These are phyloP conservation scores for Gamsiella multidivaricata DNA, from an alignment of 192 early-diverging fungal genomes.

Conservation along the genomic window DNA sequence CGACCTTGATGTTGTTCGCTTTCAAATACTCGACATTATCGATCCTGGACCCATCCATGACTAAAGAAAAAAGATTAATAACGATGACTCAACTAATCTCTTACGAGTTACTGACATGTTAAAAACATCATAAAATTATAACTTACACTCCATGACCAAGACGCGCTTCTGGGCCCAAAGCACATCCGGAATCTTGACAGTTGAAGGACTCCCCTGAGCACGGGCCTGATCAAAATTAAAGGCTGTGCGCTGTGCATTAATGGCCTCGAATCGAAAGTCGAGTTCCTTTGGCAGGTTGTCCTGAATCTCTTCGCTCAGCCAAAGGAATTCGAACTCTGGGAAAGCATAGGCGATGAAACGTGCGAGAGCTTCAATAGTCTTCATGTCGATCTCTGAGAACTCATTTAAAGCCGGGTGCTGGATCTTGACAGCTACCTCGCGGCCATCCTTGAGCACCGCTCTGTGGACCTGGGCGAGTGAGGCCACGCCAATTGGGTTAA, in stretches of 20 bases:
- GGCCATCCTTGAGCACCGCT: conserved; percentile 72
- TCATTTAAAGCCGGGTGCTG: conserved; percentile 86
- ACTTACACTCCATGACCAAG: conserved; percentile 85
- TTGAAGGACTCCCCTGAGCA: conserved; percentile 24
- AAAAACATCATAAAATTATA: neutral
- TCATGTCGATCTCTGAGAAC: conserved; percentile 83
- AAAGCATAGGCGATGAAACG: conserved; percentile 75
- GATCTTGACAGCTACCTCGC: conserved; percentile 90
- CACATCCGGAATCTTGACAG: conserved; percentile 77
- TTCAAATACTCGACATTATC: conserved; percentile 80
- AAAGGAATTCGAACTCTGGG: conserved; percentile 89
- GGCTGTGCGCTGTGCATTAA: conserved; percentile 76
- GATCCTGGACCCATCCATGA: conserved; percentile 64
- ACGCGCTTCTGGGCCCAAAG: conserved; percentile 79
- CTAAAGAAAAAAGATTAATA: no score
- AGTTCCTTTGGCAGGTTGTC: conserved; percentile 85
- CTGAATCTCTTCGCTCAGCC: conserved; percentile 90
- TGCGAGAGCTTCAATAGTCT: conserved; percentile 71
- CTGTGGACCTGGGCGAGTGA: conserved; percentile 94
- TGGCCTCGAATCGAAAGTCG: conserved; percentile 83
- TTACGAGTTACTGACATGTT: no score
- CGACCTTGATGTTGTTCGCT: conserved; percentile 75
- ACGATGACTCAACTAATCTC: no score
- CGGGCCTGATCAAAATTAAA: conserved; percentile 66
- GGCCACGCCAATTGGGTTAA: conserved; percentile 86